A percentile compares a stretch with the other conserved stretches of the same genome.
Evolutionary conservation across 1,139 yeast genomes (phyloP).

Genomic region (Waltiozyma solani): DNA sequence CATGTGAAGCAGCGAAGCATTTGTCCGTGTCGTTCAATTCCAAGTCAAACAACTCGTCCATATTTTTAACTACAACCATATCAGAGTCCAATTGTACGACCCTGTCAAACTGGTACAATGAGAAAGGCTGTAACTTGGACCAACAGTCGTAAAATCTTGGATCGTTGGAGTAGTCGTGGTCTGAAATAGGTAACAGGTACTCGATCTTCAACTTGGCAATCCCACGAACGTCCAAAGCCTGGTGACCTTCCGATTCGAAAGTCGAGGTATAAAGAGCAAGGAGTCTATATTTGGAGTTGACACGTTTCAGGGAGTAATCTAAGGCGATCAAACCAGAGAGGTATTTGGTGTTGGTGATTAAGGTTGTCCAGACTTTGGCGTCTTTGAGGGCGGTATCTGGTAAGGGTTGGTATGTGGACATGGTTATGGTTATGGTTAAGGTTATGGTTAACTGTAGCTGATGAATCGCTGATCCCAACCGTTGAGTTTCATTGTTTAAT

Average conservation of each 20-base stretch:
- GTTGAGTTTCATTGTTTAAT: no score
- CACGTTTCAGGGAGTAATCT: conserved; percentile 31
- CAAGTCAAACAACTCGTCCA: conserved; percentile 45
- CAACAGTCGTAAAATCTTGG: conserved; percentile 46
- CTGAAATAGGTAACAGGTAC: conserved; percentile 30
- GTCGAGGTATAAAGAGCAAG: conserved; percentile 41
- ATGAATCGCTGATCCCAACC: no score
- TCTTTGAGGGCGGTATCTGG: neutral
- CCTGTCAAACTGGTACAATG: conserved; percentile 35
- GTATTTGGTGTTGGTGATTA: conserved; percentile 39
- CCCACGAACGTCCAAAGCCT: conserved; percentile 26
- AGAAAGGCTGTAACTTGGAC: conserved; percentile 46
- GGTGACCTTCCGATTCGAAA: conserved; percentile 30
- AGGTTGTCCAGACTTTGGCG: conserved; percentile 38
- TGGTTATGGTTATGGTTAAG: no score
- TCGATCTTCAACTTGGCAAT: conserved; percentile 32
- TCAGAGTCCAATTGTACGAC: conserved; percentile 46
- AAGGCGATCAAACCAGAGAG: conserved; percentile 39
- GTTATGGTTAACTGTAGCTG: no score
- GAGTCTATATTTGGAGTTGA: conserved; percentile 34
- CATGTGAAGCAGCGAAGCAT: conserved; percentile 47
- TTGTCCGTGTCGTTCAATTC: conserved; percentile 17
- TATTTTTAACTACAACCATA: conserved; percentile 41
- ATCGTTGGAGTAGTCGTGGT: conserved; percentile 35
- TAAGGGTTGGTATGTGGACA: neutral